A percentile compares a stretch with the other conserved stretches of the same genome.
Evolutionary conservation across 225 moss, liverwort and hornwort species (phyloP).

Genomic region (Ulota crispa): DNA sequence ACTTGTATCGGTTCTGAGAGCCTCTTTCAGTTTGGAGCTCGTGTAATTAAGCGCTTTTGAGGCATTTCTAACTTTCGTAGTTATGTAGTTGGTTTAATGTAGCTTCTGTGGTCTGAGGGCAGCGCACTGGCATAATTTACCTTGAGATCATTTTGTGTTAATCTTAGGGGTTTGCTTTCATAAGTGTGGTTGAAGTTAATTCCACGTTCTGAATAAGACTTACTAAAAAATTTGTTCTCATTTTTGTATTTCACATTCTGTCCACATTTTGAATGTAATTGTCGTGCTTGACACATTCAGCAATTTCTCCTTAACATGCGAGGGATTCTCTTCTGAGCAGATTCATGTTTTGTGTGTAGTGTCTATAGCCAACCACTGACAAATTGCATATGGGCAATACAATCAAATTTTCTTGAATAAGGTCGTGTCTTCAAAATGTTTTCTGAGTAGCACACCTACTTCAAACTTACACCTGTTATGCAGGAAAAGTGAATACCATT

Average conservation of each 20-base stretch:
- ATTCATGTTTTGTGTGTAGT: neutral
- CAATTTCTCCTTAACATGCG: neutral
- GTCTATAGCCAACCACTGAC: neutral
- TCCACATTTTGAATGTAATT: neutral
- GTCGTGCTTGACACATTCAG: neutral
- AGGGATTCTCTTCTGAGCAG: neutral
- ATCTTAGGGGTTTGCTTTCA: neutral
- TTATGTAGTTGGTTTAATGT: neutral
- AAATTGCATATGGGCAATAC: neutral
- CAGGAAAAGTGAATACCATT: conserved; percentile 97
- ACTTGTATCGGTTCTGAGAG: neutral
- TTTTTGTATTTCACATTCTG: neutral
- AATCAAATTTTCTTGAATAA: neutral
- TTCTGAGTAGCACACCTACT: neutral
- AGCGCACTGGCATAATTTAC: neutral
- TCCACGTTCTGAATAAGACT: neutral
- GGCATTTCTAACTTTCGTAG: neutral
- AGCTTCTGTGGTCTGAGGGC: conserved; percentile 8
- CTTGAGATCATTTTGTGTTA: neutral
- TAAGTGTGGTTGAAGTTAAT: neutral
- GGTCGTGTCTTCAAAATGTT: neutral
- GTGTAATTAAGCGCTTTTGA: neutral
- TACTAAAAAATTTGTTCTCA: neutral
- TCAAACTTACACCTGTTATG: conserved; percentile 11
- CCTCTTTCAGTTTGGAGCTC: neutral